Percentiles rank a stretch among this genome's conserved stretches.
Conservation (phyloP, 176 grass and related monocot genomes). For the Phyllostachys edulis region DNA sequence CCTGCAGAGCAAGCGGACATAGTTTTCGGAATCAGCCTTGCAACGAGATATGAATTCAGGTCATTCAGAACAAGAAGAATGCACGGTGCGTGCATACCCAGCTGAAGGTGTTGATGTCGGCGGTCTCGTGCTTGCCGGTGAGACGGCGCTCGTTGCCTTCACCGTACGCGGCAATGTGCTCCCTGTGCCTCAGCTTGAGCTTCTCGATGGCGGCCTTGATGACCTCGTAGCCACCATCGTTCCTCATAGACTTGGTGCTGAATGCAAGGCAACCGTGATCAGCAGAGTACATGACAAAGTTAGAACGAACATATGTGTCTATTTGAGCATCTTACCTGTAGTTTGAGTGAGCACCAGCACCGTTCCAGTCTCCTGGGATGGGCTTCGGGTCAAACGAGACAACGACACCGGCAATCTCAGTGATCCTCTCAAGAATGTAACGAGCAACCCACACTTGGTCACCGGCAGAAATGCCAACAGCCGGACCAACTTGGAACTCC, state of each 20-base stretch:
- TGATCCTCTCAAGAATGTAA: constrained; percentile 99
- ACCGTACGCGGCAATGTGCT: constrained; percentile 92
- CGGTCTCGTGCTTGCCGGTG: constrained; percentile 89
- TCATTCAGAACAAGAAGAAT: not conserved
- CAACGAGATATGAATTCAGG: not conserved
- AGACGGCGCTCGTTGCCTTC: constrained; percentile 96
- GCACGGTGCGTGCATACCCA: constrained; percentile 51
- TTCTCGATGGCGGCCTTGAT: constrained; percentile 86
- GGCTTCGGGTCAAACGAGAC: constrained; percentile 93
- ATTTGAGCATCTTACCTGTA: constrained; percentile 49
- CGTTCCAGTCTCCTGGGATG: constrained; percentile 97
- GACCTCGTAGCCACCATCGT: constrained; percentile 75
- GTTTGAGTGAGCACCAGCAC: constrained; percentile 90
- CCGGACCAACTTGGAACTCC: constrained; percentile 96
- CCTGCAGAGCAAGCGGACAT: constrained; percentile 36
- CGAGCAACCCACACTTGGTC: constrained; percentile 89
- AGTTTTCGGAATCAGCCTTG: not conserved
- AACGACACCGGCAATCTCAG: constrained; percentile 89
- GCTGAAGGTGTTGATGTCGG: constrained; percentile 91
- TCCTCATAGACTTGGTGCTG: constrained; percentile 97
- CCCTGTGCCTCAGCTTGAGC: constrained; percentile 66
- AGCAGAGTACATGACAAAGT: not conserved
- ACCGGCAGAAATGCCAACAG: constrained; percentile 74
- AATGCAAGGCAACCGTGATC: not conserved
- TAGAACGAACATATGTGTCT: not conserved